Base-by-base conservation (phyloP, 768 basidiomycete species). In the Termitomyces bulborhizus region DNA sequence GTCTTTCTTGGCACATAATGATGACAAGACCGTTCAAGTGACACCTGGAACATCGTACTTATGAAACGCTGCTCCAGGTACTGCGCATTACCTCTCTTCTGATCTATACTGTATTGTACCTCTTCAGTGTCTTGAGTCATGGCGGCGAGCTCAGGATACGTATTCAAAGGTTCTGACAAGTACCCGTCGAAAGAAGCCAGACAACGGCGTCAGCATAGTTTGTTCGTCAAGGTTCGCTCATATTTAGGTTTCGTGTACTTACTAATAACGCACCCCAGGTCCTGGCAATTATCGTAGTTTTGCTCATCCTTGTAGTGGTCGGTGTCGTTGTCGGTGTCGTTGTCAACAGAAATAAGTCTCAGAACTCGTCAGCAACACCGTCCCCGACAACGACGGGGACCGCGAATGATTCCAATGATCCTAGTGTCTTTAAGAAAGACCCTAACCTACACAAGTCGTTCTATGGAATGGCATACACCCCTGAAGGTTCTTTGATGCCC, bases 391-490 rank as follows among this genome's bases (percentile, higher is more conserved):
- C 55, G 13, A 55, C 37, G 2, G 46, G 27, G 12, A 26, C 16
- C 12, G 4, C n/a, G 11, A 32, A 21, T 26, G 5, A 7, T 21
- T 37, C 55, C 13, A 78, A 74, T 60, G 86, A 93, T 68, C 90
- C 91, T 4, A 87, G 82, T 65, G 73, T 76, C 12, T 96, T 94
- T 68, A 63, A 65, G 37, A 85, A 85, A 69, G 84, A 95, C 68
- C 50, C 77, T 2, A 76, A 73, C 9, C 71, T 96, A 37, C 77
- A 83, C 60, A 81, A 86, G 58, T 78, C 82, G 1, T 90, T 97
- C 72, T 96, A 86, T 70, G 93, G 89, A 9, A 65, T 96, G 45
- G 92, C 93, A 1, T 96, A 95, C 68, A 92, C 92, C 5, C 92
- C 93, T 4, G 73, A 78, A 39, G 84, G 84, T 46, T 82, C 85